These are phyloP conservation scores for Aegilops tauschii DNA, from an alignment of 176 grass and related monocot genomes.

Conservation along the genomic window DNA sequence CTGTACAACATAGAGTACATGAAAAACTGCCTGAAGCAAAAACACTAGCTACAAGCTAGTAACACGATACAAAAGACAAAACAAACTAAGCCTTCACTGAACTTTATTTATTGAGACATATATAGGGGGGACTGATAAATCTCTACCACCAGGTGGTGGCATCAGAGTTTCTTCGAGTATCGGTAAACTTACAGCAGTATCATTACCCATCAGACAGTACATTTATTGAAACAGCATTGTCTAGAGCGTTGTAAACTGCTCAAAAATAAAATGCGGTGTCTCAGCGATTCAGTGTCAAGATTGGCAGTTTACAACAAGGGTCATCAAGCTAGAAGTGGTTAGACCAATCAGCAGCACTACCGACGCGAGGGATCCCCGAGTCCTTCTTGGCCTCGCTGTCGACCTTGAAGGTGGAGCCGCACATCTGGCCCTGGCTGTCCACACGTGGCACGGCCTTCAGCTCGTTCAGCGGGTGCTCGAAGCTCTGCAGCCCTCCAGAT, in stretches of 20 bases:
- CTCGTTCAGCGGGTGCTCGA: conserved; percentile 83
- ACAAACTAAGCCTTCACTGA: conserved; percentile 5
- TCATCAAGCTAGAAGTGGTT: conserved; percentile 51
- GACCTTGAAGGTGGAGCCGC: conserved; percentile 76
- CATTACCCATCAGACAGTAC: not conserved
- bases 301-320: conserved; percentile 1
- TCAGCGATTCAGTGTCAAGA: not conserved
- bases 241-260: not conserved
- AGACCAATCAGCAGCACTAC: conserved; percentile 79
- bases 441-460: conserved; percentile 76
- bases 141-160: not conserved
- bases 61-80: not conserved
- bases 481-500: conserved; percentile 80
- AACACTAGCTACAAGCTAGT: not conserved
- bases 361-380: conserved; percentile 66
- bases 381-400: conserved; percentile 83
- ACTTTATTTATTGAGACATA: conserved; percentile 21
- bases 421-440: conserved; percentile 87
- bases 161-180: conserved; percentile 3
- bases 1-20: not conserved
- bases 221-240: not conserved
- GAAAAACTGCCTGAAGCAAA: not conserved
- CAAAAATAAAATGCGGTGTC: conserved; percentile 11
- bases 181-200: not conserved
- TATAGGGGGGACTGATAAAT: not conserved